Percentiles rank a stretch among this genome's conserved stretches.
phyloP scores from a whole-genome alignment of 108 stramenopile species.

The Nitzschia sp. region DNA sequence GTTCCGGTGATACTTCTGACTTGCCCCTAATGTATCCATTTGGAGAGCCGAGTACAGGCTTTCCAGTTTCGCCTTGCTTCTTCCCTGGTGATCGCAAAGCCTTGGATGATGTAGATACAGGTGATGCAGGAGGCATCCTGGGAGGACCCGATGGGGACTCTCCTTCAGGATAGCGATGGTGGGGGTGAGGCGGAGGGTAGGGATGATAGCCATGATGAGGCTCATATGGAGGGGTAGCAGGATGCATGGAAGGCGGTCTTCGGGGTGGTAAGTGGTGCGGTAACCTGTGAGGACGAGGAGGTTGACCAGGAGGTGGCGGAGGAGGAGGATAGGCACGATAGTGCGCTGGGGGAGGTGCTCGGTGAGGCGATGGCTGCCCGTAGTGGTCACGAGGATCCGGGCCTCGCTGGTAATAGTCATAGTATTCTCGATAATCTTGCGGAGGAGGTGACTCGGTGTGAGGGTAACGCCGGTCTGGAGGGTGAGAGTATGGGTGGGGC shows the following conservation, averaged over 20 bases:
- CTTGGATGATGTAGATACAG: not conserved
- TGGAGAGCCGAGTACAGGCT: not conserved
- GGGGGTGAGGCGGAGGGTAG: not conserved
- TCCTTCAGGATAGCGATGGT: constrained; percentile 13
- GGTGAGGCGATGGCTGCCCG: constrained; percentile 15
- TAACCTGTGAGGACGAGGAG: constrained; percentile 7
- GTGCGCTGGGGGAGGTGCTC: constrained; percentile 17
- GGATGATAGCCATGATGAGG: not conserved
- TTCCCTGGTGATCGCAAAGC: not conserved
- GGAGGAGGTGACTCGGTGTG: constrained; percentile 10
- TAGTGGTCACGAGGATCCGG: constrained; percentile 14
- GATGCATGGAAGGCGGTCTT: constrained; percentile 6
- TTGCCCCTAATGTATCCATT: constrained; percentile 25
- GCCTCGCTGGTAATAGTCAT: constrained; percentile 11
- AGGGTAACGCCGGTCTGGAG: not conserved
- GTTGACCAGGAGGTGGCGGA: constrained; percentile 18
- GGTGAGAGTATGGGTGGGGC: not conserved
- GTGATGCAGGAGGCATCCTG: constrained; percentile 5
- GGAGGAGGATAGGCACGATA: constrained; percentile 1
- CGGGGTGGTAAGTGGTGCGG: constrained; percentile 9
- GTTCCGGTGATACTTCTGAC: constrained; percentile 28
- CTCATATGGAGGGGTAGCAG: not conserved
- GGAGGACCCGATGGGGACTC: not conserved
- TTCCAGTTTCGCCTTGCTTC: not conserved
- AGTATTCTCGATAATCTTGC: constrained; percentile 17